phyloP scores from a whole-genome alignment of 805 yeast species.

The Cephaloascus fragrans region DNA sequence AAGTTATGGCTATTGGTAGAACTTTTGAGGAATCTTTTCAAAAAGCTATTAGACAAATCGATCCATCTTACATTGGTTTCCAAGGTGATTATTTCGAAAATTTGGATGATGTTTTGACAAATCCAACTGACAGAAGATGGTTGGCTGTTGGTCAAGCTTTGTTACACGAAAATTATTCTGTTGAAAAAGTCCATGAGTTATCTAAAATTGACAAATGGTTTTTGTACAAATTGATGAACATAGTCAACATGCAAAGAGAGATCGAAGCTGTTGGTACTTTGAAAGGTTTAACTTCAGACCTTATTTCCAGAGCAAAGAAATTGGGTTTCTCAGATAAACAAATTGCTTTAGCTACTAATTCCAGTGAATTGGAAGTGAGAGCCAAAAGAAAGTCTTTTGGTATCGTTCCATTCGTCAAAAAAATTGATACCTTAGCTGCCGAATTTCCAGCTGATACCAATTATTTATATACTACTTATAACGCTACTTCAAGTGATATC shows the following conservation, averaged over 20 bases:
- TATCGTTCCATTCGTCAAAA: constrained; percentile 88
- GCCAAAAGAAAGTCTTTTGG: constrained; percentile 70
- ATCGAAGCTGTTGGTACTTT: constrained; percentile 46
- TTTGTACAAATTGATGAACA: constrained; percentile 83
- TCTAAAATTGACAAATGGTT: constrained; percentile 96
- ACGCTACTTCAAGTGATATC: constrained; percentile 80
- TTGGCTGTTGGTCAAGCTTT: constrained; percentile 97
- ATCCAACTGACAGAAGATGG: constrained; percentile 96
- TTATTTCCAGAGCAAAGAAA: constrained; percentile 75
- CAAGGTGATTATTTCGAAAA: constrained; percentile 77
- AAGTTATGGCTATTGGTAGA: constrained; percentile 98
- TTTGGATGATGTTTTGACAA: constrained; percentile 65
- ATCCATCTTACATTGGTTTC: constrained; percentile 84
- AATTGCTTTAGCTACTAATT: constrained; percentile 67
- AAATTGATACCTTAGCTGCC: constrained; percentile 95
- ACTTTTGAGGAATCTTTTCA: constrained; percentile 96
- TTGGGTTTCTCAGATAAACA: constrained; percentile 94
- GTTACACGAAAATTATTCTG: constrained; percentile 82
- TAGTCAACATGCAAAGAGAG: constrained; percentile 81
- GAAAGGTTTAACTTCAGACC: constrained; percentile 54
- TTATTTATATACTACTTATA: constrained; percentile 92
- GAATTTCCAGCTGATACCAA: constrained; percentile 98
- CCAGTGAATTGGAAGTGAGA: constrained; percentile 76
- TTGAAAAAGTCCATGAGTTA: constrained; percentile 85
- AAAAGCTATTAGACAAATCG: constrained; percentile 94